Conservation (phyloP, 2,329 filamentous ascomycete genomes). For the Colletotrichum melonis region DNA sequence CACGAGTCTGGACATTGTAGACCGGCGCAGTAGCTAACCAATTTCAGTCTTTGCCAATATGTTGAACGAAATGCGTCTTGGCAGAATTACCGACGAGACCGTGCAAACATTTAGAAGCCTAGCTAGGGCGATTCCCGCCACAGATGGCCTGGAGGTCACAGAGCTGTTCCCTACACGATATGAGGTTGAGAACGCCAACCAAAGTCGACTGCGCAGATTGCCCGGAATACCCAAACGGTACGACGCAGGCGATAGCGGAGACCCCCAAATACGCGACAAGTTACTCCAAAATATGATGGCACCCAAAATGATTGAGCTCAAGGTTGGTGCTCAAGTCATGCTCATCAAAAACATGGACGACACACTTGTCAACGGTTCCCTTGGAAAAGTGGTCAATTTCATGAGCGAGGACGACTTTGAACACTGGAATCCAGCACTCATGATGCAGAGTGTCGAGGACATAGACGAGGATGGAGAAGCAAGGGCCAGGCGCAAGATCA, state of each 20-base stretch:
- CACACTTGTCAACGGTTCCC: conserved; percentile 89
- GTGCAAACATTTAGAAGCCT: conserved; percentile 81
- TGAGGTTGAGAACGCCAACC: conserved; percentile 91
- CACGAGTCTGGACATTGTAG: neutral
- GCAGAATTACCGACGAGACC: conserved; percentile 80
- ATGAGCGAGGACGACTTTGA: conserved; percentile 64
- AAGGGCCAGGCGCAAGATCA: conserved; percentile 68
- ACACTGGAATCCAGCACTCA: conserved; percentile 41
- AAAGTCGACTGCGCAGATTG: conserved; percentile 76
- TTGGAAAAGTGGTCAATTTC: conserved; percentile 87
- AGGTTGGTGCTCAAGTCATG: conserved; percentile 97
- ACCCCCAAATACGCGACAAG: conserved; percentile 77
- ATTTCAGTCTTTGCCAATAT: conserved; percentile 83
- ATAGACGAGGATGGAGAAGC: conserved; percentile 53
- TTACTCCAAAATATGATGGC: conserved; percentile 94
- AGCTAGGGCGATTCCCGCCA: conserved; percentile 75
- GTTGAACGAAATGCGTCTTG: conserved; percentile 97
- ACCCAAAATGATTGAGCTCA: conserved; percentile 81
- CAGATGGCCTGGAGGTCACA: conserved; percentile 83
- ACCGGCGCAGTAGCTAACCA: conserved; percentile 20
- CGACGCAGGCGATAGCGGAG: conserved; percentile 81
- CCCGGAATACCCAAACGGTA: conserved; percentile 76
- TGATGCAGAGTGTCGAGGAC: conserved; percentile 50
- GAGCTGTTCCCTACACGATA: conserved; percentile 92
- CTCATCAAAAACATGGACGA: conserved; percentile 99